phyloP scores from a whole-genome alignment of 306 rosid genomes.

The Vicia faba region DNA sequence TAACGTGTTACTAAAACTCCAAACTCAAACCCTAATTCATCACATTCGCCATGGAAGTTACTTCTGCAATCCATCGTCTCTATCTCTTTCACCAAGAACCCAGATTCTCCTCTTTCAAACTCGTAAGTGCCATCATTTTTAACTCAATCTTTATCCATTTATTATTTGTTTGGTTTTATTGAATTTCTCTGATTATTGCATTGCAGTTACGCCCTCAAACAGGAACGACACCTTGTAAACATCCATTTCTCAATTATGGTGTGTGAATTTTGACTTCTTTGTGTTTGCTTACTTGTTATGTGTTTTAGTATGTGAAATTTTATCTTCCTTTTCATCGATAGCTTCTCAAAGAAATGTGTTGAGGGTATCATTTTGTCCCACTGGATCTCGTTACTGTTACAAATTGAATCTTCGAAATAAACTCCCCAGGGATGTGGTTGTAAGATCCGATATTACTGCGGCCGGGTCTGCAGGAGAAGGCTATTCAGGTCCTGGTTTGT shows the following conservation, averaged over 20 bases:
- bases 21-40: neutral
- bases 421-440: slow-evolving; percentile 47
- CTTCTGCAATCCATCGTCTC: slow-evolving; percentile 7
- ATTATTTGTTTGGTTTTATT: neutral
- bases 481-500: slow-evolving; percentile 61
- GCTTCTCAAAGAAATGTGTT: slow-evolving; percentile 46
- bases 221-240: slow-evolving; percentile 34
- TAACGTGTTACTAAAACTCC: neutral
- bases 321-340: slow-evolving; percentile 36
- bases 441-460: slow-evolving; percentile 60
- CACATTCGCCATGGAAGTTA: slow-evolving; percentile 35
- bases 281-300: neutral
- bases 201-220: slow-evolving; percentile 47
- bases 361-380: slow-evolving; percentile 34
- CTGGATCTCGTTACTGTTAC: slow-evolving; percentile 28
- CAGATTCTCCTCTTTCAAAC: slow-evolving; percentile 29
- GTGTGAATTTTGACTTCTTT: neutral
- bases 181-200: slow-evolving; percentile 43
- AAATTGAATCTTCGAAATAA: slow-evolving; percentile 39
- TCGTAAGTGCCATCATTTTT: slow-evolving; percentile 9
- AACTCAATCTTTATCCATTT: neutral
- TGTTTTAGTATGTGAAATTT: neutral
- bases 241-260: slow-evolving; percentile 37
- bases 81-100: slow-evolving; percentile 17
- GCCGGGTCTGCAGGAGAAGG: slow-evolving; percentile 54